Conservation (phyloP, 345 rosid species). For the Camelina neglecta region DNA sequence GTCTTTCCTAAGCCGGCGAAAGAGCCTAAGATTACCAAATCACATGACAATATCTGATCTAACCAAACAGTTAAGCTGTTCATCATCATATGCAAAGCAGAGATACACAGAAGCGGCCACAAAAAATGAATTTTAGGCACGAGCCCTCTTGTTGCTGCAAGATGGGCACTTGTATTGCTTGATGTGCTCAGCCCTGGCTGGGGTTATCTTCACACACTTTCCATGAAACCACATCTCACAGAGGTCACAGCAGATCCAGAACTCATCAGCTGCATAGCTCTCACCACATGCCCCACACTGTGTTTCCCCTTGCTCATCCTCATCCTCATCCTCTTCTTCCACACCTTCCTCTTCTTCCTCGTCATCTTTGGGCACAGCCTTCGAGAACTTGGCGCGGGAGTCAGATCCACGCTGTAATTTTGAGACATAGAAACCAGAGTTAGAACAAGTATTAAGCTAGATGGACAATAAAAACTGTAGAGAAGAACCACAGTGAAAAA, state of each 20-base stretch:
- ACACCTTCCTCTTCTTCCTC: constrained; percentile 54
- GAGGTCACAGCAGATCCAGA: constrained; percentile 85
- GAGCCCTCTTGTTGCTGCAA: constrained; percentile 91
- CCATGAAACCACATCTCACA: constrained; percentile 74
- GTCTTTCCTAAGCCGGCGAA: constrained; percentile 34
- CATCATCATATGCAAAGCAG: constrained; percentile 46
- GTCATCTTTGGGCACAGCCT: constrained; percentile 42
- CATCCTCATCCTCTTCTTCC: constrained; percentile 73
- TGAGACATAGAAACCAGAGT: constrained; percentile 12
- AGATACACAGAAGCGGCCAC: constrained; percentile 37
- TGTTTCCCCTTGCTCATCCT: constrained; percentile 49
- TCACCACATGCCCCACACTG: constrained; percentile 64
- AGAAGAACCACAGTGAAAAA: background rate
- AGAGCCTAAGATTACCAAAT: constrained; percentile 41
- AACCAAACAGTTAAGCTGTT: constrained; percentile 57
- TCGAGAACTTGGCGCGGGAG: constrained; percentile 54
- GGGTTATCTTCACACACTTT: constrained; percentile 87
- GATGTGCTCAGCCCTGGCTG: constrained; percentile 89
- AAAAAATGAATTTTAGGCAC: constrained; percentile 33
- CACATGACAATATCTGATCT: constrained; percentile 49
- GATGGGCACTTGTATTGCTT: constrained; percentile 95
- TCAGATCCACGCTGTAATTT: constrained; percentile 55
- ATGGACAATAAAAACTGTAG: constrained; percentile 1
- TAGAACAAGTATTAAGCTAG: constrained; percentile 2
- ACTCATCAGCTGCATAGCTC: constrained; percentile 71